Conservation (phyloP, 352 stramenopile species). For the Pythium myriotylum region DNA sequence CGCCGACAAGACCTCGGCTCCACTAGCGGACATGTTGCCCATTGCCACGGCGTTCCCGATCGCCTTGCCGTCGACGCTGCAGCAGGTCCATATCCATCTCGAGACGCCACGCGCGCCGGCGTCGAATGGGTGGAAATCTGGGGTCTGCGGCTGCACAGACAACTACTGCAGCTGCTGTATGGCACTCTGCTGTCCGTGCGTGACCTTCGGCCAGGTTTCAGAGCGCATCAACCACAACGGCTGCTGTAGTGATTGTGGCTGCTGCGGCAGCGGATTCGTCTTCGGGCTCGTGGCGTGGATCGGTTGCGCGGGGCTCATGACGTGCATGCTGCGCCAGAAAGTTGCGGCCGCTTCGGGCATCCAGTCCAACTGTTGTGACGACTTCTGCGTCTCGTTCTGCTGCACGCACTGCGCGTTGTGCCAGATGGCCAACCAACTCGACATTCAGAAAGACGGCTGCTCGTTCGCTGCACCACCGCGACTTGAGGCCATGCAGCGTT, state of each 20-base stretch:
- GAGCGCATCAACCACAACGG: conserved; percentile 21
- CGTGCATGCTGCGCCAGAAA: conserved; percentile 18
- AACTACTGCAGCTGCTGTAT: conserved; percentile 26
- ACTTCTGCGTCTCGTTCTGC: conserved; percentile 12
- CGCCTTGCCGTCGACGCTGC: neutral
- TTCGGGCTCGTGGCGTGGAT: neutral
- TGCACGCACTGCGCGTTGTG: conserved; percentile 19
- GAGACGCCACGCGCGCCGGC: conserved; percentile 1
- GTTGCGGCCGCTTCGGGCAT: conserved; percentile 11
- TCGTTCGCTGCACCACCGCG: conserved; percentile 11
- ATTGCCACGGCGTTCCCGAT: conserved; percentile 7
- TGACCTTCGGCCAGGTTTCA: conserved; percentile 21
- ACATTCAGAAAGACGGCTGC: conserved; percentile 23
- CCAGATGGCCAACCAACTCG: conserved; percentile 28
- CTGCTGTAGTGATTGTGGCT: conserved; percentile 9
- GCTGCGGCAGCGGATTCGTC: conserved; percentile 1
- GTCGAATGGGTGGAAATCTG: conserved; percentile 7
- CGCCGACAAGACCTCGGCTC: neutral
- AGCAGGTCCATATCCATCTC: conserved; percentile 10
- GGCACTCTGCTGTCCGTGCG: conserved; percentile 19
- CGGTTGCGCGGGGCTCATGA: conserved; percentile 5
- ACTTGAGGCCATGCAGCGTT: conserved; percentile 23
- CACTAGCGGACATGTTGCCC: neutral
- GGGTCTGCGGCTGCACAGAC: conserved; percentile 18
- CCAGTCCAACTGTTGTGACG: conserved; percentile 3